phyloP scores from a whole-genome alignment of 352 stramenopile species.

The Saprolegnia diclina region DNA sequence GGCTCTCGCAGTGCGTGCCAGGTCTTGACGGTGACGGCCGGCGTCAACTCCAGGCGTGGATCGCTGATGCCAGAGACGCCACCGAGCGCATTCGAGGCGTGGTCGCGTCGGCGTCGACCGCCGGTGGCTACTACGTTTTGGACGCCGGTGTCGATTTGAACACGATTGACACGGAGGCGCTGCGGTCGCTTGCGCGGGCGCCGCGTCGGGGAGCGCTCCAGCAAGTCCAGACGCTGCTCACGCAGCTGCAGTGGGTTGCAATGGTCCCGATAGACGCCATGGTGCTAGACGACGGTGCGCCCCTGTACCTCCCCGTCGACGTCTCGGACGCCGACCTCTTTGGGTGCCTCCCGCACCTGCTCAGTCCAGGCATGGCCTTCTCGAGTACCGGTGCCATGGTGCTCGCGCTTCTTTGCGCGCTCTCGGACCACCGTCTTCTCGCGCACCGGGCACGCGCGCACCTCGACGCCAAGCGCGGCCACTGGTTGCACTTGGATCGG shows the following conservation, averaged over 20 bases:
- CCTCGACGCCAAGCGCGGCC: constrained; percentile 7
- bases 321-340: constrained; percentile 14
- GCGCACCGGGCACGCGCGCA: neutral
- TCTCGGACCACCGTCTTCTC: constrained; percentile 6
- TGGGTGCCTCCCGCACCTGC: constrained; percentile 13
- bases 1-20: constrained; percentile 15
- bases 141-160: neutral
- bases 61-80: too few relatives aligned
- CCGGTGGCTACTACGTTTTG: neutral
- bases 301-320: constrained; percentile 2
- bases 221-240: constrained; percentile 3
- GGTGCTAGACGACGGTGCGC: neutral
- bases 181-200: constrained; percentile 14
- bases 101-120: neutral
- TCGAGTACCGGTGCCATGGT: neutral
- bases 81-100: too few relatives aligned
- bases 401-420: constrained; percentile 10
- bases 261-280: neutral
- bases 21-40: neutral
- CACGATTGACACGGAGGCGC: neutral
- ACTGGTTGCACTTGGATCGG: constrained; percentile 7
- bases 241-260: constrained; percentile 3
- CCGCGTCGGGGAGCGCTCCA: constrained; percentile 6
- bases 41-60: constrained; percentile 3
- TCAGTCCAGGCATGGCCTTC: constrained; percentile 12